A percentile compares a stretch with the other conserved stretches of the same genome.
Conservation (phyloP, 192 early-diverging fungal genomes). For the Entomortierella beljakovae region DNA sequence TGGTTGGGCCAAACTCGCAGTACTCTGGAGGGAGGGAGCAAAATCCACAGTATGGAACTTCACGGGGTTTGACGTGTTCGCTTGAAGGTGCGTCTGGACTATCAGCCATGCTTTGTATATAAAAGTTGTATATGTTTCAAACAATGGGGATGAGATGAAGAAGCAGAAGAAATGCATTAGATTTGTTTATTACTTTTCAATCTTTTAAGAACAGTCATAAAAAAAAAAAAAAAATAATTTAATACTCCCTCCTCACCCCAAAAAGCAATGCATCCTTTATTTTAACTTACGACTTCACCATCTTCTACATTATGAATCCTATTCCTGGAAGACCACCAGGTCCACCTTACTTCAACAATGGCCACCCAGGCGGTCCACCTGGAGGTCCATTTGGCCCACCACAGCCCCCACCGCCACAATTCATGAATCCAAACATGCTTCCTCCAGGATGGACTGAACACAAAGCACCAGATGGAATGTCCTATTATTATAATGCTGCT, state of each 20-base stretch:
- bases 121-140: background rate
- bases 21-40: constrained; percentile 70
- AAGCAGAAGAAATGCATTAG: background rate
- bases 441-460: constrained; percentile 74
- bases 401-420: constrained; percentile 18
- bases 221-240: background rate
- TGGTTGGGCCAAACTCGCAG: constrained; percentile 90
- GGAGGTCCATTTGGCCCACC: constrained; percentile 18
- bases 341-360: constrained; percentile 16
- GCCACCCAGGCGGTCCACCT: constrained; percentile 15
- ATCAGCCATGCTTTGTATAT: constrained; percentile 21
- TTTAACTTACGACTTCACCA: background rate
- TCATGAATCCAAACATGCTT: constrained; percentile 27
- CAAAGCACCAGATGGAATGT: constrained; percentile 66
- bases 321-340: constrained; percentile 13
- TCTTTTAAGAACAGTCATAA: background rate
- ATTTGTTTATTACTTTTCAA: background rate
- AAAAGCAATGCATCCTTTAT: background rate
- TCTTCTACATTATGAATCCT: constrained; percentile 5
- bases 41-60: constrained; percentile 52
- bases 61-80: constrained; percentile 50
- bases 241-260: too few relatives aligned
- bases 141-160: background rate
- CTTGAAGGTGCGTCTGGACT: constrained; percentile 54
- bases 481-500: constrained; percentile 81